Conservation (phyloP, 805 yeast genomes). For the Spencermartinsiella europaea region DNA sequence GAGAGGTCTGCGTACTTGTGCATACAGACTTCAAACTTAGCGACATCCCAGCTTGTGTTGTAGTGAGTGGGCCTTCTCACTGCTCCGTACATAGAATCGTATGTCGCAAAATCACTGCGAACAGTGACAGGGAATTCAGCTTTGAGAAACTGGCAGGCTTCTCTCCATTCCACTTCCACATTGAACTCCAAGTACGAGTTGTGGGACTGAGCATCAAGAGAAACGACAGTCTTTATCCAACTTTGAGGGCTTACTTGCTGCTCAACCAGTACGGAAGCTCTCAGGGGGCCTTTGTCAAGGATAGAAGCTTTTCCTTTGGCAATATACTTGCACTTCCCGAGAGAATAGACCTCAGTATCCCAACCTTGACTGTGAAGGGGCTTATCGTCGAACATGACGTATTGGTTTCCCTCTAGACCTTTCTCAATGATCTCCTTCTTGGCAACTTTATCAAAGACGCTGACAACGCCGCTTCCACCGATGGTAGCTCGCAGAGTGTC, state of each 20-base stretch:
- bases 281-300: conserved; percentile 50
- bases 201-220: conserved; percentile 50
- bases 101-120: conserved; percentile 69
- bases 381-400: conserved; percentile 86
- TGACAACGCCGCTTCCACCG: conserved; percentile 55
- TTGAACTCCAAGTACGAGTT: conserved; percentile 46
- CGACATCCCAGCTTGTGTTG: conserved; percentile 94
- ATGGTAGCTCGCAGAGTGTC: conserved; percentile 54
- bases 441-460: conserved; percentile 54
- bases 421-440: conserved; percentile 63
- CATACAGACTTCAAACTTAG: conserved; percentile 92
- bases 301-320: conserved; percentile 36
- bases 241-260: conserved; percentile 56
- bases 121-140: conserved; percentile 92
- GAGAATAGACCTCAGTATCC: conserved; percentile 92
- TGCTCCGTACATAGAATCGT: conserved; percentile 91
- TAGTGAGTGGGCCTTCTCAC: conserved; percentile 91
- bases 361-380: conserved; percentile 93
- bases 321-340: conserved; percentile 60
- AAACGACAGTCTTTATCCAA: conserved; percentile 59
- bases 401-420: conserved; percentile 76
- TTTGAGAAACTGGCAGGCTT: conserved; percentile 79
- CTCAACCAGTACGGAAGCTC: conserved; percentile 57
- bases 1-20: conserved; percentile 91
- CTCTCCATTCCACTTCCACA: conserved; percentile 77